A percentile compares a stretch with the other conserved stretches of the same genome.
phyloP scores from a whole-genome alignment of 164 flowering plant genomes.

The Stephania yunnanensis region DNA sequence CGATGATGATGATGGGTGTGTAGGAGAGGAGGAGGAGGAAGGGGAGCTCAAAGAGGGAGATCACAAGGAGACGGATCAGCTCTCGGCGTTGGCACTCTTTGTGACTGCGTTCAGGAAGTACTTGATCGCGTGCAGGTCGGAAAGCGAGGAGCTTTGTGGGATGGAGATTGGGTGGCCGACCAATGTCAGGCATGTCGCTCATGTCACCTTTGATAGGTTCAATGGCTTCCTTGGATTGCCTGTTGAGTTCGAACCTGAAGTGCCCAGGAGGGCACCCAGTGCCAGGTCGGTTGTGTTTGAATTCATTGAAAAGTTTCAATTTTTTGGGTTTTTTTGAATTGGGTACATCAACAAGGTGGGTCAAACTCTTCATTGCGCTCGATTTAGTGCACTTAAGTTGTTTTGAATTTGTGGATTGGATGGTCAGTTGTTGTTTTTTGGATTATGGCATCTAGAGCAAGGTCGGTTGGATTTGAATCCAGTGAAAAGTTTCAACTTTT shows the following conservation, averaged over 20 bases:
- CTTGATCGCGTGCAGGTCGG: constrained; percentile 50
- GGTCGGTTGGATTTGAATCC: not conserved
- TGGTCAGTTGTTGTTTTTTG: not conserved
- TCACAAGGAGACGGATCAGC: constrained; percentile 31
- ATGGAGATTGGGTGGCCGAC: constrained; percentile 97
- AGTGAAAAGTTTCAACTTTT: not conserved
- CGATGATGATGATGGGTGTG: constrained; percentile 10
- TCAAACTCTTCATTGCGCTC: no score
- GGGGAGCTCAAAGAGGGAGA: constrained; percentile 8
- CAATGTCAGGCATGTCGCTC: constrained; percentile 83
- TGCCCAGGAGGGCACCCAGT: constrained; percentile 82
- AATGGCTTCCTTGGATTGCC: constrained; percentile 95
- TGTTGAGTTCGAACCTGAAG: constrained; percentile 86
- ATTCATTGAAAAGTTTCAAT: constrained; percentile 3
- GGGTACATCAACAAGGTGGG: no score
- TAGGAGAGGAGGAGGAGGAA: constrained; percentile 15
- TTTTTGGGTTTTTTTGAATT: not conserved
- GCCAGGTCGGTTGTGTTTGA: constrained; percentile 54
- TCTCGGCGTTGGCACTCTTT: constrained; percentile 65
- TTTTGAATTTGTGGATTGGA: not conserved
- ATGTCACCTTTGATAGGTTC: constrained; percentile 92
- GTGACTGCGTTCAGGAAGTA: constrained; percentile 67
- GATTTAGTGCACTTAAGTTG: no score
- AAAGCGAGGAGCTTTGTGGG: constrained; percentile 26
- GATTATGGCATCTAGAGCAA: not conserved